A percentile compares a stretch with the other conserved stretches of the same genome.
Evolutionary conservation across 208 protist genomes (phyloP).

Genomic region (Trichomonas vaginalis): DNA sequence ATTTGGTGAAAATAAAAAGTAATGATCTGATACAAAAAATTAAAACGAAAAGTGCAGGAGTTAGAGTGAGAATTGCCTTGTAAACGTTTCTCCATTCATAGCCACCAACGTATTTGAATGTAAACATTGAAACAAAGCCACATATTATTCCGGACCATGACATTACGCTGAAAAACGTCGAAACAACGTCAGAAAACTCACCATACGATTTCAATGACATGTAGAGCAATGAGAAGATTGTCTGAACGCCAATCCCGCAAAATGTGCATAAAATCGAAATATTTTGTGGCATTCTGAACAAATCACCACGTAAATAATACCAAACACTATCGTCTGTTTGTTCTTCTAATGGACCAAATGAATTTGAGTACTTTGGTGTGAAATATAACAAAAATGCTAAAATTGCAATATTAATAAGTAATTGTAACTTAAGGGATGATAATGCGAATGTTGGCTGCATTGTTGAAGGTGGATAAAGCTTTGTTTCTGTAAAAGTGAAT

Average conservation of each 20-base stretch:
- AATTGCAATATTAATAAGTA: background rate
- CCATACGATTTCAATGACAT: background rate
- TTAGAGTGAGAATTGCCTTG: background rate
- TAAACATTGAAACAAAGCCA: background rate
- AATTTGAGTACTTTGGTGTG: background rate
- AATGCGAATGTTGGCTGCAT: background rate
- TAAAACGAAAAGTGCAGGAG: background rate
- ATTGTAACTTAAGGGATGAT: background rate
- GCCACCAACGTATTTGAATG: background rate
- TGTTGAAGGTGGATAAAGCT: background rate
- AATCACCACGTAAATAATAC: background rate
- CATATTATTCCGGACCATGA: background rate
- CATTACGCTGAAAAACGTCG: background rate
- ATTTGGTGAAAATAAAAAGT: background rate
- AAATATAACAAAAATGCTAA: background rate
- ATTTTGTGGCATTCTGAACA: background rate
- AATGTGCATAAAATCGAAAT: background rate
- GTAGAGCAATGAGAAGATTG: background rate
- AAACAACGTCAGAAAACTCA: background rate
- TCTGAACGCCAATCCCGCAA: background rate
- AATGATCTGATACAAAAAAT: background rate
- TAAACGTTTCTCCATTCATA: background rate
- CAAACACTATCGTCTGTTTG: background rate
- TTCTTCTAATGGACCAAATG: background rate
- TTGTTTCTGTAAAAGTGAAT: background rate